These are phyloP conservation scores for Simmondsia chinensis DNA, from an alignment of 148 eudicot species.

Conservation along the genomic window DNA sequence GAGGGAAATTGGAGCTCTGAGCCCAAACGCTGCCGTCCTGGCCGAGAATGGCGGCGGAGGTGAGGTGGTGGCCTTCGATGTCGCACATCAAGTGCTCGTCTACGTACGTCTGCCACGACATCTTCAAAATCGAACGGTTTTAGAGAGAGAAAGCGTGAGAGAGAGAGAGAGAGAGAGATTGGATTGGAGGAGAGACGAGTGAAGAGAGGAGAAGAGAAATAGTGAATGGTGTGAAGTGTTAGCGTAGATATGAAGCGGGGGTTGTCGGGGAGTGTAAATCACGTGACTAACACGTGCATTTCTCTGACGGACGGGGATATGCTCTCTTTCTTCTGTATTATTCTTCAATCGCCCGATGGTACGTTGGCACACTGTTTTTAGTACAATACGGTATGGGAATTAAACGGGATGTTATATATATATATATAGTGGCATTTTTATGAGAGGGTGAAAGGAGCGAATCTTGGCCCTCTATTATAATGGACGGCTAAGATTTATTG, in stretches of 20 bases:
- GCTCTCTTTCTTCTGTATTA: no score
- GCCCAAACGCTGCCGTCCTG: slow-evolving; percentile 48
- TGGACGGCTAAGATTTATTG: no score
- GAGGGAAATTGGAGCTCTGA: slow-evolving; percentile 32
- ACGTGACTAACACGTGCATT: background rate
- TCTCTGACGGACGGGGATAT: no score
- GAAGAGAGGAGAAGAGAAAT: background rate
- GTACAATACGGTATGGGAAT: no score
- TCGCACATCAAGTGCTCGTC: slow-evolving; percentile 59
- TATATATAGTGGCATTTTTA: no score
- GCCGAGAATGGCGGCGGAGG: slow-evolving; percentile 46
- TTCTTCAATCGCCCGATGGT: no score
- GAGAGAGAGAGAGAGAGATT: background rate
- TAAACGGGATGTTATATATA: no score
- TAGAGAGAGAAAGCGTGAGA: background rate
- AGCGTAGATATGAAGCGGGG: slow-evolving; percentile 17
- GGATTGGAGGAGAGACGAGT: background rate
- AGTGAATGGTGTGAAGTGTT: background rate
- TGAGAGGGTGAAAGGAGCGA: no score
- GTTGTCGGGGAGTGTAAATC: background rate
- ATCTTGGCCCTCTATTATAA: no score
- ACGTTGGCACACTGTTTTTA: no score
- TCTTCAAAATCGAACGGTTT: background rate
- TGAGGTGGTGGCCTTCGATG: slow-evolving; percentile 29
- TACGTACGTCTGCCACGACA: slow-evolving; percentile 46